A percentile compares a stretch with the other conserved stretches of the same genome.
phyloP scores from a whole-genome alignment of 140 eudicot genomes.

The Bidens hawaiensis region DNA sequence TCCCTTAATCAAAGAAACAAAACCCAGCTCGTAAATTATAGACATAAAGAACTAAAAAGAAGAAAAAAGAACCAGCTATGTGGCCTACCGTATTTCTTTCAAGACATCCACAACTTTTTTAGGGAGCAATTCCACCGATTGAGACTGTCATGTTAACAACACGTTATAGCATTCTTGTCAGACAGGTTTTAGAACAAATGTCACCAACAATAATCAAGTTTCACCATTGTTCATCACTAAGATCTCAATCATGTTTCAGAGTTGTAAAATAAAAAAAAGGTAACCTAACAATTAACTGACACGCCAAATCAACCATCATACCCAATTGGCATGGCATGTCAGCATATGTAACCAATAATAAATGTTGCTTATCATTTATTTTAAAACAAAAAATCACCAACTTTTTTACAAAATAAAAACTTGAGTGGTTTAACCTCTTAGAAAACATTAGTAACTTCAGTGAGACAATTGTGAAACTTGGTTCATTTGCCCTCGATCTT shows the following conservation, averaged over 20 bases:
- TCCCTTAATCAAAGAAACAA: constrained; percentile 47
- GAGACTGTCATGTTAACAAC: constrained; percentile 44
- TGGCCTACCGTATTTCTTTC: constrained; percentile 51
- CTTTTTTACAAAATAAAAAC: background rate
- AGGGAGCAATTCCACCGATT: constrained; percentile 68
- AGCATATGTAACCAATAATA: too few species aligned
- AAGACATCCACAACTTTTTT: constrained; percentile 70
- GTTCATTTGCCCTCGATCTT: background rate
- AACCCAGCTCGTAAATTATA: constrained; percentile 10
- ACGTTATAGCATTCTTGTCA: constrained; percentile 2
- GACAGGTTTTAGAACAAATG: background rate
- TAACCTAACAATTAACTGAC: background rate
- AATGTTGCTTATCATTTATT: too few species aligned
- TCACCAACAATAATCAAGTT: background rate
- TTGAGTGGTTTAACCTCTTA: background rate
- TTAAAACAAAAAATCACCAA: background rate
- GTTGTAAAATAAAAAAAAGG: background rate
- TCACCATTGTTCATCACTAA: background rate
- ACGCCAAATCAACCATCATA: background rate
- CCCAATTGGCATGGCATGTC: too few species aligned
- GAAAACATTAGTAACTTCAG: background rate
- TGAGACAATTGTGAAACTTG: background rate
- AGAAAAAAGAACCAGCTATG: background rate
- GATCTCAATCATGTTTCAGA: background rate
- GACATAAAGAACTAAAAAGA: background rate